Conservation (phyloP, 345 rosid genomes). For the Eucalyptus sp. region DNA sequence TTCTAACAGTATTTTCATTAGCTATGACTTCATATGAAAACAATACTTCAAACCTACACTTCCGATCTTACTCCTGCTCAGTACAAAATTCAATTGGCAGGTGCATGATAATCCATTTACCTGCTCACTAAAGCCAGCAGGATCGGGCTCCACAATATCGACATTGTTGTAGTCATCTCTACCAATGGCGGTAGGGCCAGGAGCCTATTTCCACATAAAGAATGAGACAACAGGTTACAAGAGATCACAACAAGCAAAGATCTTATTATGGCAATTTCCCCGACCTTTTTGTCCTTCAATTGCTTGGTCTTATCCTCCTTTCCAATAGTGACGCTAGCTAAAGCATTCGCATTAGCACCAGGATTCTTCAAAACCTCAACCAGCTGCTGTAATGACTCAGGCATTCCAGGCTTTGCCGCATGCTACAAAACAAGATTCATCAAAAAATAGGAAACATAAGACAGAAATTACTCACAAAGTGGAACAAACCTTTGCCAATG, state of each 20-base stretch:
- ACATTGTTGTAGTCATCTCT: constrained; percentile 41
- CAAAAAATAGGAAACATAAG: neutral
- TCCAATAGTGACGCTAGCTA: constrained; percentile 30
- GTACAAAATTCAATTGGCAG: neutral
- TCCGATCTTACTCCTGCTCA: neutral
- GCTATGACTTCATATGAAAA: neutral
- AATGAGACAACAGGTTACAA: neutral
- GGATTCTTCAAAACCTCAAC: constrained; percentile 80
- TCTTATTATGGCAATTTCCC: neutral
- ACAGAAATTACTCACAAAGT: neutral
- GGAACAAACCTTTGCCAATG: constrained; percentile 60
- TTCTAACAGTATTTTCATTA: neutral
- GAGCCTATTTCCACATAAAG: constrained; percentile 29
- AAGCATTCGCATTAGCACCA: constrained; percentile 17
- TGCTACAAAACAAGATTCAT: constrained; percentile 36
- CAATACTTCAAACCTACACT: neutral
- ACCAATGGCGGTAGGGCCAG: constrained; percentile 14
- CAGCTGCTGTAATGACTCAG: constrained; percentile 69
- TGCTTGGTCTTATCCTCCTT: constrained; percentile 66
- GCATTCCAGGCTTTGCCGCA: constrained; percentile 76
- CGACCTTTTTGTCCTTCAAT: constrained; percentile 68
- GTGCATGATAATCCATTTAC: constrained; percentile 15
- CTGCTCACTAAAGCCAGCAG: constrained; percentile 71
- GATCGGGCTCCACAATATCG: constrained; percentile 64
- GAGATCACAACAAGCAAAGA: neutral